These are phyloP conservation scores for Mycena metata DNA, from an alignment of 768 basidiomycete genomes.

Conservation along the genomic window DNA sequence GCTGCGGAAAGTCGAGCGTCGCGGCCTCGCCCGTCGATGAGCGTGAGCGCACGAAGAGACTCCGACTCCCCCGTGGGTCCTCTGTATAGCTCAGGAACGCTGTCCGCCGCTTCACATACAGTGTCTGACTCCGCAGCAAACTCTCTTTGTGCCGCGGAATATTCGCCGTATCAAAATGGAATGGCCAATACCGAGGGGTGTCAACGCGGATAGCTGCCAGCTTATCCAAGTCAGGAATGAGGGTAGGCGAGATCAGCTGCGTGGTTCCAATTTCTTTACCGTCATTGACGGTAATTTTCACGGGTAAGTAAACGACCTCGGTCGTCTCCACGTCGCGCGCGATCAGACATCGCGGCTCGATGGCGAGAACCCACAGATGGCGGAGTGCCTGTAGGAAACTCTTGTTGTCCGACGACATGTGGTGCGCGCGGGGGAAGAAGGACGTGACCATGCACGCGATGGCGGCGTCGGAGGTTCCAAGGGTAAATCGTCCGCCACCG, in stretches of 20 bases:
- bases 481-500: constrained; percentile 91
- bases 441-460: constrained; percentile 91
- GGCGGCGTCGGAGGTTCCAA: constrained; percentile 93
- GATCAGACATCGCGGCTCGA: constrained; percentile 92
- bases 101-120: constrained; percentile 93
- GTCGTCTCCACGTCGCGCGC: constrained; percentile 93
- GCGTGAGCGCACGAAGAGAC: constrained; percentile 90
- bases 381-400: constrained; percentile 93
- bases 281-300: constrained; percentile 87
- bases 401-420: constrained; percentile 86
- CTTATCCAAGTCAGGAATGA: constrained; percentile 90
- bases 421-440: constrained; percentile 92
- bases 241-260: constrained; percentile 90
- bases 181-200: constrained; percentile 96
- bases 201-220: constrained; percentile 89
- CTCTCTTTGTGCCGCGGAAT: constrained; percentile 76
- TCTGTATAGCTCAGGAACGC: constrained; percentile 95
- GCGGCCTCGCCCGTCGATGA: constrained; percentile 88
- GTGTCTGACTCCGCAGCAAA: constrained; percentile 81
- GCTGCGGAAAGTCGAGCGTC: constrained; percentile 86
- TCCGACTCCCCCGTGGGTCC: constrained; percentile 93
- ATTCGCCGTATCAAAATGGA: constrained; percentile 83
- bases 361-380: constrained; percentile 96
- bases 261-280: constrained; percentile 72
- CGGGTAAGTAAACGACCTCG: constrained; percentile 92